Base-by-base conservation (phyloP, 805 yeast species). In the Metschnikowia aberdeeniae region DNA sequence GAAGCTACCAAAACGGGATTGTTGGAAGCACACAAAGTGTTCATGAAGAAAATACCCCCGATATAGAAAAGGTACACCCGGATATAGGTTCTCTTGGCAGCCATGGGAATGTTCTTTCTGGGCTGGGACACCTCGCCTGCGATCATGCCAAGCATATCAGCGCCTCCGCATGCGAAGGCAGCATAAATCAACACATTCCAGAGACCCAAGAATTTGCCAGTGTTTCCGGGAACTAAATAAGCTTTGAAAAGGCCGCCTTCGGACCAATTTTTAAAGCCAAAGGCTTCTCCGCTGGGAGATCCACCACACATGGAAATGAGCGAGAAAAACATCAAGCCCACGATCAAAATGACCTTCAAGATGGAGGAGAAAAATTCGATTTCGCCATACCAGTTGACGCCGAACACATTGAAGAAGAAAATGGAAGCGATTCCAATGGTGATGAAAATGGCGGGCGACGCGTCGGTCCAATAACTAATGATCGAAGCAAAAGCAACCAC, bases 111-210 rank as follows among this genome's bases (percentile, higher is more conserved):
- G 37, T 52, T 58, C 36, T 56, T 66, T 46, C 72, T 53, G 17
- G 72, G 89, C 33, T 56, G 54, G n/a, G 69, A 54, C 35, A 68
- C 65, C 53, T 81, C 83, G 31, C 69, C 66, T 34, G 60, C 55
- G 43, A 64, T 58, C 59, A 63, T 49, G 6, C 58, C 69, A 43
- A 66, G 52, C 49, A 64, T 53, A 49, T 66, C 70, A 22, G 82
- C 65, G 40, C 80, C 70, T 50, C 82, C 77, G 58, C 81, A 82
- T 3, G 86, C 78, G 54, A 81, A 82, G 12, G 82, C 87, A 34
- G 84, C 80, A 56, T 78, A 80, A 52, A 81, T 76, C 40, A 82
- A 67, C 43, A 77, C 81, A 12, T 80, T 76, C 79, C 83, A 80
- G 44, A 81, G 71, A 12, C 84, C 87, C 28, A 80, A 64, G 61